A percentile compares a stretch with the other conserved stretches of the same genome.
phyloP scores from a whole-genome alignment of 148 eudicot species.

The Chenopodium formosanum region DNA sequence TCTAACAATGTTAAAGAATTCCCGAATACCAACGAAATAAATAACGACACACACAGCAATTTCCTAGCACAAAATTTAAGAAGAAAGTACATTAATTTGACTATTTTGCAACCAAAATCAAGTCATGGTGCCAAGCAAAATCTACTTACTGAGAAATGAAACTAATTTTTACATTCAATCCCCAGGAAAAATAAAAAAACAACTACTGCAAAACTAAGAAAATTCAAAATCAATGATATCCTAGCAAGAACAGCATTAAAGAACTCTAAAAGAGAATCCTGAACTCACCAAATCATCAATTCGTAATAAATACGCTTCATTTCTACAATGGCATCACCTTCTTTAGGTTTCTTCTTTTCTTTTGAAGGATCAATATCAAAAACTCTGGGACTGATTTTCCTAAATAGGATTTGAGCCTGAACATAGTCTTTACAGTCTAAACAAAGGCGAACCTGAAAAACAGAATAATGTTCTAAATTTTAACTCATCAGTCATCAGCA shows the following conservation, averaged over 20 bases:
- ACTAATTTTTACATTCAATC: not conserved
- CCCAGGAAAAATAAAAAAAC: not conserved
- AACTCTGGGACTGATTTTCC: slow-evolving; percentile 85
- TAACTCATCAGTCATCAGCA: not conserved
- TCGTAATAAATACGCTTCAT: slow-evolving; percentile 79
- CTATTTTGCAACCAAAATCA: too few species aligned
- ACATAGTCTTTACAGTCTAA: slow-evolving; percentile 86
- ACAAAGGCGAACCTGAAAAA: slow-evolving; percentile 77
- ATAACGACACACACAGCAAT: not conserved
- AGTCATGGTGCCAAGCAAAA: not conserved
- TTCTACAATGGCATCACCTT: slow-evolving; percentile 70
- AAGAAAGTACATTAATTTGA: not conserved
- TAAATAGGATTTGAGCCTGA: slow-evolving; percentile 90
- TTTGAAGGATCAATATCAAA: slow-evolving; percentile 73
- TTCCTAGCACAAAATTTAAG: not conserved
- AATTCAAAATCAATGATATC: not conserved
- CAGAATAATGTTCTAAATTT: slow-evolving; percentile 3
- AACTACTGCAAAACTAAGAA: not conserved
- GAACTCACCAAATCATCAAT: slow-evolving; percentile 66
- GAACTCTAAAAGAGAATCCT: not conserved
- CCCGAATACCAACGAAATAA: not conserved
- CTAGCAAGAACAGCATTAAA: not conserved
- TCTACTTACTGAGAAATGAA: not conserved
- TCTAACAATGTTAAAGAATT: not conserved
- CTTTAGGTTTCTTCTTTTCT: slow-evolving; percentile 85